Base-by-base conservation (phyloP, 306 rosid species). In the Medicago truncatula region DNA sequence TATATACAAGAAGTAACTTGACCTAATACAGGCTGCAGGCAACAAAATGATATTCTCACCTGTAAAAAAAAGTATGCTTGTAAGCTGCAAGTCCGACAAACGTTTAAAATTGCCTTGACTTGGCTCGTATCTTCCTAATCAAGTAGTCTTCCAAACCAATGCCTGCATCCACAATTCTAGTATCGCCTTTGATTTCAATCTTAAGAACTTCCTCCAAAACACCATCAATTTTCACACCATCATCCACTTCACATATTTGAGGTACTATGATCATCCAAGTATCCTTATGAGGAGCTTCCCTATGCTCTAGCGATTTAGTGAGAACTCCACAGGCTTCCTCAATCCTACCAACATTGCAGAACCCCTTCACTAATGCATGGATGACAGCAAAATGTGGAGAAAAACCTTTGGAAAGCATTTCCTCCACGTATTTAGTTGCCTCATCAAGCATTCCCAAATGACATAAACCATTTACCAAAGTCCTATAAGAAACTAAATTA, bases 321-420 rank as follows among this genome's bases (percentile, higher is more conserved):
- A 92, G 74, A 65, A 88, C 79, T 41, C 73, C 87, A 80, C 88
- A 87, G 41, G 96, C 94, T 65, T 94, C 97, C 74, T 85, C 95
- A 67, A 77, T 59, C 84, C 87, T 88, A 40, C 98, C 96, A 74
- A 91, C 90, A 76, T 80, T 83, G 78, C 87, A 87, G 46, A 86
- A 84, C 11, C 95, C 97, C 70, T 84, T 88, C 20, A 90, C 85
- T 12, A 94, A 58, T 25, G 86, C 80, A 78, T 90, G 89, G 21
- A 91, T 50, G 34, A 88, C 82, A 9, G 90, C 84, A 73, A 90
- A 91, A 89, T 92, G 96, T 0, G 87, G 95, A 69, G 88, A 87
- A 38, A 92, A 85, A 17, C 93, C 96, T 81, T 80, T 90, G 3
- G 72, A 81, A 17, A 87, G 6, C 95, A 92, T 94, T 41, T 84